phyloP scores from a whole-genome alignment of 2,329 filamentous ascomycete species.

The Cytospora schulzeri region DNA sequence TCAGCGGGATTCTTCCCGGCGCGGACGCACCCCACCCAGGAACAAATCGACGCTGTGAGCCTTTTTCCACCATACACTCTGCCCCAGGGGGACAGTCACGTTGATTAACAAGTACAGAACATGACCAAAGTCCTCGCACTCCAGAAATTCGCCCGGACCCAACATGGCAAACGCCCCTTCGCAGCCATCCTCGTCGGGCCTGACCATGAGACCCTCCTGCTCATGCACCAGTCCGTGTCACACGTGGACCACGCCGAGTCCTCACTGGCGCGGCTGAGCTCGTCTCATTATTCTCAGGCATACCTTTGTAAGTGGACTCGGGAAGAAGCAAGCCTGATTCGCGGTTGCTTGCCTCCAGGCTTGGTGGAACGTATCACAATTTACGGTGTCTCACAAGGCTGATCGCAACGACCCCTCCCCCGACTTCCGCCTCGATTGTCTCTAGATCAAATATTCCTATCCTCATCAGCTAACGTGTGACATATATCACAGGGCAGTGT shows the following conservation, averaged over 20 bases:
- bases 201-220: slow-evolving; percentile 50
- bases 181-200: slow-evolving; percentile 50
- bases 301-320: slow-evolving; percentile 44
- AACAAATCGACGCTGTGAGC: slow-evolving; percentile 20
- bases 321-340: neutral
- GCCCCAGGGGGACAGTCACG: too few species aligned
- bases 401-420: neutral
- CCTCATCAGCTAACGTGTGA: neutral
- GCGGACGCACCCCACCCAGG: slow-evolving; percentile 17
- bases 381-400: neutral
- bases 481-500: slow-evolving; percentile 34
- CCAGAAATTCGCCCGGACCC: slow-evolving; percentile 15
- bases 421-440: neutral
- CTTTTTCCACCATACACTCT: too few species aligned
- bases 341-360: too few species aligned
- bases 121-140: slow-evolving; percentile 21
- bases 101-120: slow-evolving; percentile 3
- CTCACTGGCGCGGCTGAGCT: slow-evolving; percentile 51
- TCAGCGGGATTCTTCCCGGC: slow-evolving; percentile 22
- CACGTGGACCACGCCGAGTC: slow-evolving; percentile 57
- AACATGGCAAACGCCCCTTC: slow-evolving; percentile 24
- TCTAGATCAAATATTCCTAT: neutral
- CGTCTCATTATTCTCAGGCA: slow-evolving; percentile 49
- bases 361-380: neutral
- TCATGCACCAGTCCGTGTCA: slow-evolving; percentile 52